These are phyloP conservation scores for Martiniozyma abietophila DNA, from an alignment of 805 yeast genomes.

Conservation along the genomic window DNA sequence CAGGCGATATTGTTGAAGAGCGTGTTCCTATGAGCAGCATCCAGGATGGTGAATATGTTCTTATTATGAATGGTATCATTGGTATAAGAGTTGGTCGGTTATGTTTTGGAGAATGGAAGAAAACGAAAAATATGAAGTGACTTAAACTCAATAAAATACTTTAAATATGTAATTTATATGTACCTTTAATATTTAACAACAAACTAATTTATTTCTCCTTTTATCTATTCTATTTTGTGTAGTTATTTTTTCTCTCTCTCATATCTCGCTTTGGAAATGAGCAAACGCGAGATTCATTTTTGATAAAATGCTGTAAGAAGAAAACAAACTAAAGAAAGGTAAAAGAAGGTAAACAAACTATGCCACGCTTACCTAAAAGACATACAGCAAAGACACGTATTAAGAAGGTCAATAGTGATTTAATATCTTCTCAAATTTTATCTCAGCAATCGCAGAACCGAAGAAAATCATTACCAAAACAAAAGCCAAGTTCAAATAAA, in stretches of 20 bases:
- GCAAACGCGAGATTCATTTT: too few species aligned
- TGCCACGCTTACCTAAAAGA: constrained; percentile 5
- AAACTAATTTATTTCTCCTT: too few species aligned
- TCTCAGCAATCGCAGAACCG: constrained; percentile 3
- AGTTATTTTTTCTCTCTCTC: too few species aligned
- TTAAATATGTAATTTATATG: not conserved
- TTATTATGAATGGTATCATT: constrained; percentile 73
- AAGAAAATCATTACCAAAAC: not conserved
- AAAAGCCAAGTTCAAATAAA: constrained; percentile 6
- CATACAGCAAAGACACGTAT: constrained; percentile 13
- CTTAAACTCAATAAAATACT: not conserved
- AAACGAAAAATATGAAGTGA: not conserved
- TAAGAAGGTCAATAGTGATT: constrained; percentile 6
- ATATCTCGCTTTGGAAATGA: too few species aligned
- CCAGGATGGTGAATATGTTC: constrained; percentile 53
- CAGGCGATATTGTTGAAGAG: constrained; percentile 15
- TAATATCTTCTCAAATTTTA: constrained; percentile 7
- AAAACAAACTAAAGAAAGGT: too few species aligned
- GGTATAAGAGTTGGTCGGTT: constrained; percentile 65
- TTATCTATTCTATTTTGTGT: too few species aligned
- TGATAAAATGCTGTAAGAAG: too few species aligned
- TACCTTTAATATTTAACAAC: not conserved
- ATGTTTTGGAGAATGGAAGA: constrained; percentile 10
- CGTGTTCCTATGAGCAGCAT: constrained; percentile 36
- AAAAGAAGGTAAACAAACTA: too few species aligned